Evolutionary conservation across 495 filamentous ascomycete genomes (phyloP).

Genomic region (Massariosphaeria phaeospora): DNA sequence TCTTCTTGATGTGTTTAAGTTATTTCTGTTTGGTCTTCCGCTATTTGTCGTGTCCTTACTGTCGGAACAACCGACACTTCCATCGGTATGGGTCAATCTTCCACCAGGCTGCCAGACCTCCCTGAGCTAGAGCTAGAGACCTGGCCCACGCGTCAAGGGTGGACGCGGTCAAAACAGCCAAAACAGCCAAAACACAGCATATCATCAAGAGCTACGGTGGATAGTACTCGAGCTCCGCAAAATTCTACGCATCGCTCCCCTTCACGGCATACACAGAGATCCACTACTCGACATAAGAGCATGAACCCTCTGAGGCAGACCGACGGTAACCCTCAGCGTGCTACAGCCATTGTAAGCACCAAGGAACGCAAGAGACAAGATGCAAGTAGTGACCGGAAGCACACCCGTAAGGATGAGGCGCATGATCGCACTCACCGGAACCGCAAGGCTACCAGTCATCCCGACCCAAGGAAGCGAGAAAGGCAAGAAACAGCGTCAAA

Average conservation of each 20-base stretch:
- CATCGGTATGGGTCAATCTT: conserved; percentile 4
- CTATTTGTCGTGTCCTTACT: background rate
- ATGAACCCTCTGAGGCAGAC: background rate
- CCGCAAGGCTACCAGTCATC: background rate
- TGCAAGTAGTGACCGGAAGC: background rate
- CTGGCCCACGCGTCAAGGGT: background rate
- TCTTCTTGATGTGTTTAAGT: no score
- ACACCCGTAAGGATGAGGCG: background rate
- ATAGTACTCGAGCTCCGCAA: background rate
- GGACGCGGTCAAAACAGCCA: background rate
- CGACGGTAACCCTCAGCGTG: background rate
- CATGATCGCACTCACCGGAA: background rate
- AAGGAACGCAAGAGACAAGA: background rate
- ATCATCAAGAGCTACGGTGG: background rate
- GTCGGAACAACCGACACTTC: no score
- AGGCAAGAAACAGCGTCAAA: background rate
- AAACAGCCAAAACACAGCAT: background rate
- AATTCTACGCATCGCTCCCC: background rate
- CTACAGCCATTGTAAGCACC: background rate
- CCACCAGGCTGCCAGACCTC: background rate
- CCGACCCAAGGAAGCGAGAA: background rate
- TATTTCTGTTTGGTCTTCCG: background rate
- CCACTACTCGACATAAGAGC: background rate
- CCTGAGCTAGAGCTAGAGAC: background rate
- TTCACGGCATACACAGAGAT: background rate